Percentiles rank a stretch among this genome's conserved stretches.
Evolutionary conservation across 2,329 filamentous ascomycete species (phyloP).

Genomic region (Hymenoscyphus fraxineus): DNA sequence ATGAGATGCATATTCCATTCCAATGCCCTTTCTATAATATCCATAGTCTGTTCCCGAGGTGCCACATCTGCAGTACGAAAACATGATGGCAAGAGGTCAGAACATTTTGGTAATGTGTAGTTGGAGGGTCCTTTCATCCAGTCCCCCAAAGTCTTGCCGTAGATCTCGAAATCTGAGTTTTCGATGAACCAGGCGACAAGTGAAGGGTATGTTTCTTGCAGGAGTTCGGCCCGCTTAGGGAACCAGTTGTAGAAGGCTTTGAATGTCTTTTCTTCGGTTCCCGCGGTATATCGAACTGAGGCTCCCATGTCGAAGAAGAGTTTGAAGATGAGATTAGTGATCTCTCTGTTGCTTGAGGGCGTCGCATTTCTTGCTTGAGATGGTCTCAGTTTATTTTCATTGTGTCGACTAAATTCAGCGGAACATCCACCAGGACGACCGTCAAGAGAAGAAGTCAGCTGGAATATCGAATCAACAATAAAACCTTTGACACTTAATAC

Average conservation of each 20-base stretch:
- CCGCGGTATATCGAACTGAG: neutral
- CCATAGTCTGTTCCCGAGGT: neutral
- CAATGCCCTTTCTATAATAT: neutral
- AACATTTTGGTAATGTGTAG: neutral
- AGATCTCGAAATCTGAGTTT: neutral
- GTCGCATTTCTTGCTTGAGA: neutral
- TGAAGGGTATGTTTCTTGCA: neutral
- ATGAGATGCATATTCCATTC: constrained; percentile 3
- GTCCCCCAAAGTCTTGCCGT: neutral
- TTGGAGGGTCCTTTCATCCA: neutral
- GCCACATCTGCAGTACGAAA: neutral
- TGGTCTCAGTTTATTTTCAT: neutral
- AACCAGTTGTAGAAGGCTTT: neutral
- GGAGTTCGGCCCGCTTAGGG: neutral
- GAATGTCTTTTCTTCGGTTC: neutral
- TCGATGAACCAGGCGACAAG: neutral
- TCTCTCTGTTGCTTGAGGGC: neutral
- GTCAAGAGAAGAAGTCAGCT: neutral
- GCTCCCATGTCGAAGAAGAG: neutral
- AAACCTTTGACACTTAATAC: constrained; percentile 2
- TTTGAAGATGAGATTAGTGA: neutral
- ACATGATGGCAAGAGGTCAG: neutral
- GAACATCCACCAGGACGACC: neutral
- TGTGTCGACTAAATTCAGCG: neutral
- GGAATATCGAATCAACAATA: neutral